phyloP scores from a whole-genome alignment of 495 filamentous ascomycete genomes.

The Aspergillus ostianus region DNA sequence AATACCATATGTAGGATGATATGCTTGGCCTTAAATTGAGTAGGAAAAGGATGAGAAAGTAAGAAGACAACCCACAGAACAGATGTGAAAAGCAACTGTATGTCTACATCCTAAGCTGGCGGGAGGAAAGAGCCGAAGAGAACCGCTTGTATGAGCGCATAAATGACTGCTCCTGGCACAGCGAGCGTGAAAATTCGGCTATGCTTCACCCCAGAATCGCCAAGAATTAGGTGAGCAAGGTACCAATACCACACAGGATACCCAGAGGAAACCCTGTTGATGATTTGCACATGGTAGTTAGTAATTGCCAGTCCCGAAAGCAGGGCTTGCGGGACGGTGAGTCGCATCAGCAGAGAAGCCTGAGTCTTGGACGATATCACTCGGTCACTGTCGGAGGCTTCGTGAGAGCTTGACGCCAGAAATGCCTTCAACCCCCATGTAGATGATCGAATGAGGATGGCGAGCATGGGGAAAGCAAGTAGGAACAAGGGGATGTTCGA shows the following conservation, averaged over 20 bases:
- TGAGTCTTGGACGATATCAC: slow-evolving; percentile 31
- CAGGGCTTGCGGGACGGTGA: slow-evolving; percentile 68
- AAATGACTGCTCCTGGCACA: slow-evolving; percentile 71
- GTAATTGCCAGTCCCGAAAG: slow-evolving; percentile 70
- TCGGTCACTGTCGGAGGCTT: slow-evolving; percentile 14
- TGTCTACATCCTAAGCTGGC: slow-evolving; percentile 57
- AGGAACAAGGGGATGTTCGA: slow-evolving; percentile 87
- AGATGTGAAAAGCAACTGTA: not conserved
- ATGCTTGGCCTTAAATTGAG: too few species aligned
- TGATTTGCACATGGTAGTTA: slow-evolving; percentile 88
- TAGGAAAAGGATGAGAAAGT: not conserved
- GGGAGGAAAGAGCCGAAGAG: slow-evolving; percentile 93
- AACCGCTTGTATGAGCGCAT: slow-evolving; percentile 75
- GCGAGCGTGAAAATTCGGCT: slow-evolving; percentile 28
- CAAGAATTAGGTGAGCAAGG: slow-evolving; percentile 48
- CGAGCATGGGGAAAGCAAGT: slow-evolving; percentile 75
- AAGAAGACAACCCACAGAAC: not conserved
- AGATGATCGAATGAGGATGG: slow-evolving; percentile 62
- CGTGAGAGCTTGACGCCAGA: slow-evolving; percentile 9
- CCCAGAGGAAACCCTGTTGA: slow-evolving; percentile 82
- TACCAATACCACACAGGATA: slow-evolving; percentile 92
- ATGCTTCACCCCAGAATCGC: slow-evolving; percentile 19
- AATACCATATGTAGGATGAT: too few species aligned
- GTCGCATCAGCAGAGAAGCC: slow-evolving; percentile 48
- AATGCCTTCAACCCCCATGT: slow-evolving; percentile 43